Percentiles rank a stretch among this genome's conserved stretches.
phyloP scores from a whole-genome alignment of 306 rosid genomes.

The Lagenaria siceraria region DNA sequence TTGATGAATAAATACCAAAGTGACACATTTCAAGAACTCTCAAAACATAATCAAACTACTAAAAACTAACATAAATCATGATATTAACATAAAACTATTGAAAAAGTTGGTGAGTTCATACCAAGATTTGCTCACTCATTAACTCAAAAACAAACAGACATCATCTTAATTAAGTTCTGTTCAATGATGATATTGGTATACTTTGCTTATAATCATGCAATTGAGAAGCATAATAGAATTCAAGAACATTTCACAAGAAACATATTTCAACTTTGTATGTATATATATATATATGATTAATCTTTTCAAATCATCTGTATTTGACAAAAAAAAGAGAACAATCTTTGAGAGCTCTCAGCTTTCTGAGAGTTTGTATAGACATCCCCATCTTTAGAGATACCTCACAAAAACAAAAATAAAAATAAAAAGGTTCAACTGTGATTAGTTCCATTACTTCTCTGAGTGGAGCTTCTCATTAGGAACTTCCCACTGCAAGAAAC shows the following conservation, averaged over 20 bases:
- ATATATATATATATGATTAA: neutral
- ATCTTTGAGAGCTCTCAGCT: conserved; percentile 19
- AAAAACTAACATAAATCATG: neutral
- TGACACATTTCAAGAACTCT: neutral
- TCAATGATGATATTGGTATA: neutral
- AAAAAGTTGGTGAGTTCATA: neutral
- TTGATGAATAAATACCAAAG: neutral
- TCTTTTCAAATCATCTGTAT: neutral
- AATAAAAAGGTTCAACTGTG: neutral
- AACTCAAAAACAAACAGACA: neutral
- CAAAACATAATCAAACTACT: neutral
- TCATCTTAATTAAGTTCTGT: neutral
- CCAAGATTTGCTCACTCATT: neutral
- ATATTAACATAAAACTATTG: neutral
- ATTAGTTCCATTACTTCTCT: neutral
- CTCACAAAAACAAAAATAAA: neutral
- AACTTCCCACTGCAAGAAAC: conserved; percentile 45
- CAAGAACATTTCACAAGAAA: neutral
- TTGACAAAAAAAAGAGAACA: neutral
- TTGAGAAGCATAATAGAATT: neutral
- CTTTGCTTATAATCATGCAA: neutral
- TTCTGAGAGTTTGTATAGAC: conserved; percentile 18
- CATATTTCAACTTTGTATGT: neutral
- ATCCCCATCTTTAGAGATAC: neutral
- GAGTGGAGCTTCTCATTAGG: neutral